These are phyloP conservation scores for Annona squamosa DNA, from an alignment of 164 flowering plant species.

Conservation along the genomic window DNA sequence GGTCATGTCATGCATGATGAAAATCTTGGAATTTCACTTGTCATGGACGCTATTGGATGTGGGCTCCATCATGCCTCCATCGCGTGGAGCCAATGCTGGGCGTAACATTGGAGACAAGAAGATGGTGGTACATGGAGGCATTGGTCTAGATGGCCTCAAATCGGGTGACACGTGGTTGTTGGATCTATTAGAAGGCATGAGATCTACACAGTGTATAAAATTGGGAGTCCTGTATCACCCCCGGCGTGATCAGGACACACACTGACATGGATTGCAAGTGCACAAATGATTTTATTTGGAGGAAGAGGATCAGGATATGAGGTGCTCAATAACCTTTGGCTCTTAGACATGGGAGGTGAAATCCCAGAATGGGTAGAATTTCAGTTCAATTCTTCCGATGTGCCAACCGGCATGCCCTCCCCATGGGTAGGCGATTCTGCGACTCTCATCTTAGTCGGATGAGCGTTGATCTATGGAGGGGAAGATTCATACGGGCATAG, in stretches of 20 bases:
- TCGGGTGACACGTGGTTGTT: slow-evolving; percentile 78
- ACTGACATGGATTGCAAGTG: slow-evolving; percentile 53
- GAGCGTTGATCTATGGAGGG: slow-evolving; percentile 73
- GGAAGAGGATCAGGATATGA: slow-evolving; percentile 83
- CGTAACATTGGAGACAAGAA: slow-evolving; percentile 44
- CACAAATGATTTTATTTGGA: slow-evolving; percentile 58
- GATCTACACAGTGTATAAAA: slow-evolving; percentile 48
- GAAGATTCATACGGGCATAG: slow-evolving; percentile 73
- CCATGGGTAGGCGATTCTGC: slow-evolving; percentile 97
- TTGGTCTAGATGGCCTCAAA: slow-evolving; percentile 55
- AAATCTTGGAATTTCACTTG: slow-evolving; percentile 31
- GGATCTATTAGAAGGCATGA: slow-evolving; percentile 48
- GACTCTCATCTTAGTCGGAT: slow-evolving; percentile 59
- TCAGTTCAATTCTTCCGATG: slow-evolving; percentile 28
- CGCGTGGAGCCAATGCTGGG: slow-evolving; percentile 92
- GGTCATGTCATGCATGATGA: slow-evolving; percentile 41
- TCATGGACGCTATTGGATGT: slow-evolving; percentile 71
- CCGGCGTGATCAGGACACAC: slow-evolving; percentile 94
- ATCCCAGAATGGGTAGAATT: slow-evolving; percentile 49
- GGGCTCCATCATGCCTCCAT: slow-evolving; percentile 53
- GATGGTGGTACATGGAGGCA: slow-evolving; percentile 90
- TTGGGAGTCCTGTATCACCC: slow-evolving; percentile 43
- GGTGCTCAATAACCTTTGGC: slow-evolving; percentile 80
- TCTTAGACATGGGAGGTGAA: slow-evolving; percentile 41
- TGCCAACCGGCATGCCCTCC: slow-evolving; percentile 48